Evolutionary conservation across 768 basidiomycete genomes (phyloP), one percentile per base, ranked within the genome.

Genomic region (Podaxis sp.): DNA sequence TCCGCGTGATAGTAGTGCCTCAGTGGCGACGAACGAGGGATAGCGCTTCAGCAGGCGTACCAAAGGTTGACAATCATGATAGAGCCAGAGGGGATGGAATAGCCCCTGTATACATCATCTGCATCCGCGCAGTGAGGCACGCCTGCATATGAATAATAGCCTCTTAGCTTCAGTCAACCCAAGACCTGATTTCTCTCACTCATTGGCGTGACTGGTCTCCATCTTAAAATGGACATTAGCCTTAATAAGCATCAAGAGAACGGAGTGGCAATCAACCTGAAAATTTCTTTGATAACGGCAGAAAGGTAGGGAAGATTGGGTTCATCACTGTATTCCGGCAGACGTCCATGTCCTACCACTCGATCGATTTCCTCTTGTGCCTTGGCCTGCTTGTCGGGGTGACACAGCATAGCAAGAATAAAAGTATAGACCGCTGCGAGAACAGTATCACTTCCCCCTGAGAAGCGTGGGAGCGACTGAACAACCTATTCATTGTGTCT

Each of bases 41-140:
- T 7, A 13, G 40, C 46, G 16, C 2, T 14, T 6, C n/a, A 50
- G 13, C 3, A 7, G 1, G n/a, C 58, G 9, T 55, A 73, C 76
- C 76, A 77, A 32, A 69, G 63, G 55, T 78, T 77, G 3, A 64
- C 70, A 21, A 76, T 68, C 18, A 78, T 70, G 2, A 75, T 62
- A 0, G 76, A 67, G 16, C 71, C 78, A 61, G 79, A 76, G 0
- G 80, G 81, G 44, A 83, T 79, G 42, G 70, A 70, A 60, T 77
- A 75, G 1, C 77, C 80, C 1, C 77, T 72, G 59, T 79, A 83
- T 3, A 73, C 66, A 61, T 83, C 82, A 50, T 83, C 79, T 58
- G 72, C 70, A 6, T 66, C 71, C 9, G 65, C 59, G 37, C 64
- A 60, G 48, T 77, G 76, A 2, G 77, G 73, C 5, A 75, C 66